These are phyloP conservation scores for Meyerozyma athensensis DNA, from an alignment of 1,139 yeast species.

Conservation along the genomic window DNA sequence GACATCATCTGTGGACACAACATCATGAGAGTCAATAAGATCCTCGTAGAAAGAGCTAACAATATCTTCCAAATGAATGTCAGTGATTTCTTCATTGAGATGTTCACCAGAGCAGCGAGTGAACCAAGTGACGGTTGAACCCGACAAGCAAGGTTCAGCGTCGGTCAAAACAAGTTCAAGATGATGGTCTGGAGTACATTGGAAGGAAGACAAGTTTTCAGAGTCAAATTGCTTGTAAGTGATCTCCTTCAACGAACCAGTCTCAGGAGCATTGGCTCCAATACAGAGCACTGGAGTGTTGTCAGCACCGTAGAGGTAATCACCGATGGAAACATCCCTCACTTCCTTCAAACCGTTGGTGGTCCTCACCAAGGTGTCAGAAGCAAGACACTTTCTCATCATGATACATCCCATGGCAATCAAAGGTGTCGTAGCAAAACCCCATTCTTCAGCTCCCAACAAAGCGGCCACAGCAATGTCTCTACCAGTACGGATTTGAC, in stretches of 20 bases:
- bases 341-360: slow-evolving; percentile 3
- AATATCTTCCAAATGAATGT: slow-evolving; percentile 3
- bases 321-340: slow-evolving; percentile 3
- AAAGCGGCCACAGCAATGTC: slow-evolving; percentile 95
- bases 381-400: slow-evolving; percentile 71
- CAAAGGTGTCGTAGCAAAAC: slow-evolving; percentile 94
- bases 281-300: slow-evolving; percentile 3
- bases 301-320: slow-evolving; percentile 3
- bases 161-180: background rate
- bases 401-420: slow-evolving; percentile 97
- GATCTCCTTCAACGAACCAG: slow-evolving; percentile 4
- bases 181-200: slow-evolving; percentile 5
- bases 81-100: background rate
- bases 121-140: background rate
- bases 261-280: slow-evolving; percentile 3
- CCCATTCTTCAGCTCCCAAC: slow-evolving; percentile 98
- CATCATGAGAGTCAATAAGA: slow-evolving; percentile 1
- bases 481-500: slow-evolving; percentile 93
- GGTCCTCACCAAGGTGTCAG: slow-evolving; percentile 4
- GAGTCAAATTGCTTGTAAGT: slow-evolving; percentile 3
- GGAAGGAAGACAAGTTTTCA: background rate
- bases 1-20: background rate
- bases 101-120: background rate
- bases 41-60: slow-evolving; percentile 2
- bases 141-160: background rate